A percentile compares a stretch with the other conserved stretches of the same genome.
phyloP scores from a whole-genome alignment of 345 rosid genomes.

The Arabis alpina region DNA sequence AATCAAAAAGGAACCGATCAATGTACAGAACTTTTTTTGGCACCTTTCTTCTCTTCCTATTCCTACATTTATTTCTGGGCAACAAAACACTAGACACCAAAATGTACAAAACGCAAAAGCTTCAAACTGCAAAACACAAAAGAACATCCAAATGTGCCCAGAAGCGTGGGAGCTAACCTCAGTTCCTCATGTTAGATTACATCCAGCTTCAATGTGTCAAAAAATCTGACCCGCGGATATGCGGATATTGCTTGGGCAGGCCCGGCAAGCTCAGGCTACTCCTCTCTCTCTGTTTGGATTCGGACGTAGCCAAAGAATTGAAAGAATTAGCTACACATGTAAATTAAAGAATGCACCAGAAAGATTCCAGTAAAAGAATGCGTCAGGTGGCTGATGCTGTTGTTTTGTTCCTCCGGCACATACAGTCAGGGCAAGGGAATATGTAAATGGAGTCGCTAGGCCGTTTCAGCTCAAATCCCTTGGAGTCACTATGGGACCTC shows the following conservation, averaged over 20 bases:
- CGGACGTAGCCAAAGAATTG: constrained; percentile 35
- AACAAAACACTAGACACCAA: constrained; percentile 30
- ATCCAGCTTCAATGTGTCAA: constrained; percentile 34
- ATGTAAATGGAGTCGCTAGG: constrained; percentile 81
- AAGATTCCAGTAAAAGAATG: constrained; percentile 20
- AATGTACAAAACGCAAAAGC: constrained; percentile 28
- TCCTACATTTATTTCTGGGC: constrained; percentile 26
- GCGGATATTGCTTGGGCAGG: constrained; percentile 13
- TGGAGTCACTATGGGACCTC: constrained; percentile 87
- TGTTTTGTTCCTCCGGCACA: constrained; percentile 76
- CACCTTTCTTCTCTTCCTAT: not conserved
- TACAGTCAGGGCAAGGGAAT: constrained; percentile 96
- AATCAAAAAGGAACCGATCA: constrained; percentile 6
- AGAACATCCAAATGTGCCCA: constrained; percentile 2
- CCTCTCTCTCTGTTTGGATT: constrained; percentile 15
- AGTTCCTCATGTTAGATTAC: constrained; percentile 28
- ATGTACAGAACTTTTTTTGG: constrained; percentile 30
- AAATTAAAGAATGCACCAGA: constrained; percentile 27
- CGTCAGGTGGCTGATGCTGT: constrained; percentile 38
- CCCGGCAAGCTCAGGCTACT: not conserved
- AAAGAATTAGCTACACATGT: constrained; percentile 37
- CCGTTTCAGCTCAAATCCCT: constrained; percentile 88
- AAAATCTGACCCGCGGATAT: constrained; percentile 9
- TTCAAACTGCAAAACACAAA: constrained; percentile 11
- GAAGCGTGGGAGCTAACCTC: constrained; percentile 22